Percentiles rank a stretch among this genome's conserved stretches.
phyloP scores from a whole-genome alignment of 768 basidiomycete genomes.

The Serendipita vermifera region DNA sequence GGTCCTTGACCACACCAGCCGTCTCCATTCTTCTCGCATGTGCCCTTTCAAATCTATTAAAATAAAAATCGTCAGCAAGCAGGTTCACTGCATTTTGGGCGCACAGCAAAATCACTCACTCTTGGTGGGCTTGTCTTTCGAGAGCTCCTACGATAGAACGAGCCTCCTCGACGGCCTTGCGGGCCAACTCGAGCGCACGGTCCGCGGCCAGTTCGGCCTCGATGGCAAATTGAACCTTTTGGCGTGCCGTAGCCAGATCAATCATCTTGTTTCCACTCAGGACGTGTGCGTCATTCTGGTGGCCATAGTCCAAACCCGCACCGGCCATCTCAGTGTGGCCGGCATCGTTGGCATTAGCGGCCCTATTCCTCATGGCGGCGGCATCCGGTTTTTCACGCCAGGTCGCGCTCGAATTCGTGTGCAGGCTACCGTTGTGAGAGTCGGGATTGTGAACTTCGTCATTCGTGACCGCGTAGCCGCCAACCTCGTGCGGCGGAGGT shows the following conservation, averaged over 20 bases:
- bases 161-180: constrained; percentile 3
- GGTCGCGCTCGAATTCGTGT: not conserved
- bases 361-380: constrained; percentile 1
- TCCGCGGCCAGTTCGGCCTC: constrained; percentile 6
- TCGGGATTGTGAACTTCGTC: not conserved
- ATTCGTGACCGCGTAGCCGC: not conserved
- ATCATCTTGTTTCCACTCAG: not conserved
- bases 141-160: not conserved
- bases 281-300: not conserved
- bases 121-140: not conserved
- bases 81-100: not conserved
- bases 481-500: not conserved
- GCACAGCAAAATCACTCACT: not conserved
- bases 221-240: constrained; percentile 8
- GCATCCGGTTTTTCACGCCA: constrained; percentile 2
- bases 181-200: not conserved
- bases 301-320: not conserved
- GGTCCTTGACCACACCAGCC: not conserved
- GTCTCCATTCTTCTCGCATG: not conserved
- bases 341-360: not conserved
- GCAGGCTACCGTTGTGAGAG: not conserved
- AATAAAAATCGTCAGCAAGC: not conserved
- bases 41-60: not conserved
- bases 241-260: constrained; percentile 1
- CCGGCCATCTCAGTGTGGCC: not conserved